Evolutionary conservation across 192 early-diverging fungal genomes (phyloP).

Genomic region (Coemansia sp.): DNA sequence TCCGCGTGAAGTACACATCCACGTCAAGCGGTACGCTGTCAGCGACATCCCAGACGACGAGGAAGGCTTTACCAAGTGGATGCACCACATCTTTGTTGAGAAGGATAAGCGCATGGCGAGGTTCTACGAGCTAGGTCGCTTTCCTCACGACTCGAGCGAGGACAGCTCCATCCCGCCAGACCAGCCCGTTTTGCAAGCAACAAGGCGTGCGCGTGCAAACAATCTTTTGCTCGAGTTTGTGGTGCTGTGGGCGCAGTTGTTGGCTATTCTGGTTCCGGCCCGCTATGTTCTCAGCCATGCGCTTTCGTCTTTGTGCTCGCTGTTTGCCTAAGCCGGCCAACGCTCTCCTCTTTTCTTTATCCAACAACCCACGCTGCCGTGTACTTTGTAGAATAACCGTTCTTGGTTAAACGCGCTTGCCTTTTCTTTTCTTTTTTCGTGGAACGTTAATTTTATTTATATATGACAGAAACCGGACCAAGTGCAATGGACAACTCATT

Average conservation of each 20-base stretch:
- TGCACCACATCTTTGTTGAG: slow-evolving; percentile 73
- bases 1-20: slow-evolving; percentile 80
- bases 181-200: slow-evolving; percentile 29
- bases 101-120: slow-evolving; percentile 80
- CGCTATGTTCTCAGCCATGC: slow-evolving; percentile 21
- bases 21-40: slow-evolving; percentile 68
- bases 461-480: too few species aligned
- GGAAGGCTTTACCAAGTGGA: slow-evolving; percentile 73
- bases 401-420: not conserved
- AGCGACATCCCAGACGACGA: slow-evolving; percentile 70
- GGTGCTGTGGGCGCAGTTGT: slow-evolving; percentile 48
- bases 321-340: not conserved
- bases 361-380: too few species aligned
- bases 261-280: slow-evolving; percentile 38
- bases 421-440: not conserved
- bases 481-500: too few species aligned
- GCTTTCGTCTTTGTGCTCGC: slow-evolving; percentile 4
- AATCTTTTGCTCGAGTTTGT: slow-evolving; percentile 28
- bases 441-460: too few species aligned
- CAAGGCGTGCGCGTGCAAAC: slow-evolving; percentile 16
- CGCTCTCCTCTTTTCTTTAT: too few species aligned
- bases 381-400: not conserved
- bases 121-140: slow-evolving; percentile 76
- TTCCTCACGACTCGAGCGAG: slow-evolving; percentile 57
- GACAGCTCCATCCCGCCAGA: slow-evolving; percentile 34